These are phyloP conservation scores for Nemania abortiva DNA, from an alignment of 2,329 filamentous ascomycete species.

Conservation along the genomic window DNA sequence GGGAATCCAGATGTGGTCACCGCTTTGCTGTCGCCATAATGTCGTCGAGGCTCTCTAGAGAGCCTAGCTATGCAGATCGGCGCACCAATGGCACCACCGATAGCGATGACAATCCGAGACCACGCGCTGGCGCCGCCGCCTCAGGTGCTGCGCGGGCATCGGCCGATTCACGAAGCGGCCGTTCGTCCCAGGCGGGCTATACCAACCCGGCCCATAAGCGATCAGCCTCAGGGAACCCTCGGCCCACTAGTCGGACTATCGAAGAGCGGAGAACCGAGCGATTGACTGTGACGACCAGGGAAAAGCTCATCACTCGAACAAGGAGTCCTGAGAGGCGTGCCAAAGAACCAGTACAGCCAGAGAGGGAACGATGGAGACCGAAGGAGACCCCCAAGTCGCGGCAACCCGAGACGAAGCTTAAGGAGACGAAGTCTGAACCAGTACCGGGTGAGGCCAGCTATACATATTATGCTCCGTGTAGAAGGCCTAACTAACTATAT, in stretches of 20 bases:
- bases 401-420: slow-evolving; percentile 59
- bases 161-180: slow-evolving; percentile 54
- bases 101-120: slow-evolving; percentile 47
- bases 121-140: slow-evolving; percentile 42
- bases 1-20: slow-evolving; percentile 43
- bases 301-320: slow-evolving; percentile 70
- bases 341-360: slow-evolving; percentile 50
- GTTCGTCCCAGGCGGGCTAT: slow-evolving; percentile 50
- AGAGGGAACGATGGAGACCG: slow-evolving; percentile 51
- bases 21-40: slow-evolving; percentile 45
- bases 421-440: slow-evolving; percentile 61
- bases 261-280: slow-evolving; percentile 70
- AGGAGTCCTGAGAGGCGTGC: slow-evolving; percentile 68
- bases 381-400: slow-evolving; percentile 59
- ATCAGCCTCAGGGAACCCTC: slow-evolving; percentile 67
- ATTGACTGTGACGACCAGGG: slow-evolving; percentile 69
- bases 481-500: slow-evolving; percentile 45
- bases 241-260: slow-evolving; percentile 61
- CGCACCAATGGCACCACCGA: slow-evolving; percentile 58
- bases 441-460: slow-evolving; percentile 59
- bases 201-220: slow-evolving; percentile 66
- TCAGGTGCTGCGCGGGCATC: slow-evolving; percentile 39
- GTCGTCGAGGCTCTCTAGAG: slow-evolving; percentile 54
- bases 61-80: slow-evolving; percentile 51
- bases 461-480: slow-evolving; percentile 3